Conservation (phyloP, 2,329 filamentous ascomycete genomes). For the Diplodia mutila region DNA sequence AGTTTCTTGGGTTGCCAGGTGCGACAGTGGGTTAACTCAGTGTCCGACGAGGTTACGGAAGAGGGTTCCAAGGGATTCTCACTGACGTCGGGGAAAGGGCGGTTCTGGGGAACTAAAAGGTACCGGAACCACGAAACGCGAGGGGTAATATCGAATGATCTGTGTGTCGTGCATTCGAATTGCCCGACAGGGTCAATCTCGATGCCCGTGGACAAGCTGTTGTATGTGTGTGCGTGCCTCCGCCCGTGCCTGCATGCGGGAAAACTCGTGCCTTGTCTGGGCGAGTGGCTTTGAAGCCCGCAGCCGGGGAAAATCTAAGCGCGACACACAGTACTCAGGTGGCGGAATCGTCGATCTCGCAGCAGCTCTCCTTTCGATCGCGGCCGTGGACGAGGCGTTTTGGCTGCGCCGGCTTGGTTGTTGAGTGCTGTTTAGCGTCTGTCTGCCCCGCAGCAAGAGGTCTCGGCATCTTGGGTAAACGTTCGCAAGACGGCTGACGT, state of each 20-base stretch:
- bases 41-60: background rate
- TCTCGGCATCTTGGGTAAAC: background rate
- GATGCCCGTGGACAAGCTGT: background rate
- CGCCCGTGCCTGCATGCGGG: constrained; percentile 14
- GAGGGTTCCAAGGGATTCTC: background rate
- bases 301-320: background rate
- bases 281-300: background rate
- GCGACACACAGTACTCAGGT: background rate
- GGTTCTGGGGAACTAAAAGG: background rate
- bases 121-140: background rate
- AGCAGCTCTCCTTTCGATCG: background rate
- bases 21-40: background rate
- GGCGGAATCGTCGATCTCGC: constrained; percentile 13
- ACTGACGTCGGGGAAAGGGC: background rate
- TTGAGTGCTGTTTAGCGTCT: background rate
- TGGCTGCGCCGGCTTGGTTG: too few relatives aligned
- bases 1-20: background rate
- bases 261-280: constrained; percentile 16
- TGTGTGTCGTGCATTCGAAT: background rate
- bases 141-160: background rate
- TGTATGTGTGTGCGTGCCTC: background rate
- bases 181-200: constrained; percentile 1
- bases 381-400: too few relatives aligned
- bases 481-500: background rate
- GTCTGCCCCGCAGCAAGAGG: background rate